Percentiles rank a stretch among this genome's conserved stretches.
phyloP scores from a whole-genome alignment of 1,284 basidiomycete genomes.

The Trichosporon ovoides region DNA sequence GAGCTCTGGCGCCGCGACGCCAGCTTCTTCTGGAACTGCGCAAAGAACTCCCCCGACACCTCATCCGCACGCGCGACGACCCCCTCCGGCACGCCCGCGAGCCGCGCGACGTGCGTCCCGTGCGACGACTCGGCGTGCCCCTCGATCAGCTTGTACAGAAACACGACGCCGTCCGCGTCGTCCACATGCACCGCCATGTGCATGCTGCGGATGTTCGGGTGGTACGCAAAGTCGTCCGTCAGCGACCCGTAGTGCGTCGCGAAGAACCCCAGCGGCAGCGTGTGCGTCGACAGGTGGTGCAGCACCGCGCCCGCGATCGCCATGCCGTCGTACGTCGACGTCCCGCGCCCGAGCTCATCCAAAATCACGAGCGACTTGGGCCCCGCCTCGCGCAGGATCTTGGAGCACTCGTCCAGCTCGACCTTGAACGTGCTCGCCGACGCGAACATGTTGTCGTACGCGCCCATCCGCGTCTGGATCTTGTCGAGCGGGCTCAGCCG shows the following conservation, averaged over 20 bases:
- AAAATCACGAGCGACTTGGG: slow-evolving; percentile 87
- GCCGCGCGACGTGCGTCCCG: slow-evolving; percentile 82
- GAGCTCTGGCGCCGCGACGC: slow-evolving; percentile 60
- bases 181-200: slow-evolving; percentile 91
- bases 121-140: slow-evolving; percentile 87
- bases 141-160: slow-evolving; percentile 86
- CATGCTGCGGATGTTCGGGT: slow-evolving; percentile 88
- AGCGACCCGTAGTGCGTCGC: slow-evolving; percentile 51
- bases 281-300: slow-evolving; percentile 85
- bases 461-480: slow-evolving; percentile 97
- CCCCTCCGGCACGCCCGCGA: slow-evolving; percentile 68
- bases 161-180: slow-evolving; percentile 83
- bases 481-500: slow-evolving; percentile 83
- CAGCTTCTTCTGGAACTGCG: slow-evolving; percentile 72
- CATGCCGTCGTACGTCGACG: slow-evolving; percentile 73
- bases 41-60: slow-evolving; percentile 81
- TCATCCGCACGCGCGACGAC: slow-evolving; percentile 76
- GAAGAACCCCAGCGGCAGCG: slow-evolving; percentile 64
- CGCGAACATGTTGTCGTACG: slow-evolving; percentile 95
- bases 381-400: slow-evolving; percentile 83
- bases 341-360: slow-evolving; percentile 80
- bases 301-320: slow-evolving; percentile 92
- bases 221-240: slow-evolving; percentile 56
- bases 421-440: slow-evolving; percentile 94
- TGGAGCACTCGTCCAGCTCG: slow-evolving; percentile 89